A percentile compares a stretch with the other conserved stretches of the same genome.
Conservation (phyloP, 441 rosid species). For the Eruca vesicaria region DNA sequence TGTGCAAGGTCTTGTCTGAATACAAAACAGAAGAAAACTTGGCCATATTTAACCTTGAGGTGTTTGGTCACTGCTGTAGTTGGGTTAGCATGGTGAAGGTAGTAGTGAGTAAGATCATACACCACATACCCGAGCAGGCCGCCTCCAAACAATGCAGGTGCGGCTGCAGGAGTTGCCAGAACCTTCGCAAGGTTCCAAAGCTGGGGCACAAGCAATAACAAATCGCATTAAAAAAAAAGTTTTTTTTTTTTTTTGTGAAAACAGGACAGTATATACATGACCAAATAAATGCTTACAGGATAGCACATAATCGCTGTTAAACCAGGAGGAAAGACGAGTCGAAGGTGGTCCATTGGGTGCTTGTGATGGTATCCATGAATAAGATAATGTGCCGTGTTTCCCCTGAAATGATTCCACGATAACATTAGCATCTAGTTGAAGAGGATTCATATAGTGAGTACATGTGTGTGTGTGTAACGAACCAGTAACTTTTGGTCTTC, state of each 20-base stretch:
- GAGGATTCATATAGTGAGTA: background rate
- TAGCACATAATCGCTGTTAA: slow-evolving; percentile 67
- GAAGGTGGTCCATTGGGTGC: slow-evolving; percentile 96
- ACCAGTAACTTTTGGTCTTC: slow-evolving; percentile 84
- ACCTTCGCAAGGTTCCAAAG: slow-evolving; percentile 68
- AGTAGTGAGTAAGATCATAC: slow-evolving; percentile 91
- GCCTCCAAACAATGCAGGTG: slow-evolving; percentile 90
- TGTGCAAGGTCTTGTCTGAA: background rate
- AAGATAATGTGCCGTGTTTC: slow-evolving; percentile 89
- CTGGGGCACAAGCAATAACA: slow-evolving; percentile 38
- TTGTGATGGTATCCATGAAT: slow-evolving; percentile 98
- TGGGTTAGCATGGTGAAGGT: slow-evolving; percentile 96
- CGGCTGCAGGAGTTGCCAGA: slow-evolving; percentile 56
- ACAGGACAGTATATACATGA: background rate
- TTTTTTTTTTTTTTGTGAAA: background rate
- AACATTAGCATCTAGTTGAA: slow-evolving; percentile 12
- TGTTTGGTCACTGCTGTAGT: slow-evolving; percentile 44
- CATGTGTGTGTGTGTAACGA: slow-evolving; percentile 20
- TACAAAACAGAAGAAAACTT: background rate
- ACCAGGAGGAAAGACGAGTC: slow-evolving; percentile 96
- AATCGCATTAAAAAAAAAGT: background rate
- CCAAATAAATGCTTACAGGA: slow-evolving; percentile 51
- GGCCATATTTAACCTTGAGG: slow-evolving; percentile 68
- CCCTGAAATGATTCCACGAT: slow-evolving; percentile 49
- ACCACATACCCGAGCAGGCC: slow-evolving; percentile 88